These are phyloP conservation scores for Fusarium sp. DNA, from an alignment of 2,329 filamentous ascomycete genomes.

Conservation along the genomic window DNA sequence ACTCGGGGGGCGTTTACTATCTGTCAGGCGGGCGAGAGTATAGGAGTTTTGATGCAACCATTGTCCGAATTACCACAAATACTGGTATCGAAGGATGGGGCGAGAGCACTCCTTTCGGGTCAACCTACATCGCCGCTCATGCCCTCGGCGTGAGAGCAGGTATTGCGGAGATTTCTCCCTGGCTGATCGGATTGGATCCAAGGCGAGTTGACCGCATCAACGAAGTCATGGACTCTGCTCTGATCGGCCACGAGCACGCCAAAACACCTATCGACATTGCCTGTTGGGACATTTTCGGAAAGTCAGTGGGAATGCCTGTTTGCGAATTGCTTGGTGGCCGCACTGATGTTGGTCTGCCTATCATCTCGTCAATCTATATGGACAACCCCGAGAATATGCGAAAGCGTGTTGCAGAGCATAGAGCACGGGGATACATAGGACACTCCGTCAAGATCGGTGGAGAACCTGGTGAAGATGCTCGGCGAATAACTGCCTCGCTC, in stretches of 20 bases:
- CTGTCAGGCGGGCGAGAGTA: conserved; percentile 30
- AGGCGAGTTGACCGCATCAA: conserved; percentile 33
- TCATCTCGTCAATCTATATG: conserved; percentile 35
- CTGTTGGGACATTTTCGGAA: conserved; percentile 37
- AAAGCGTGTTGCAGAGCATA: conserved; percentile 12
- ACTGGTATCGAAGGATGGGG: conserved; percentile 37
- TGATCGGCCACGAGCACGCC: conserved; percentile 27
- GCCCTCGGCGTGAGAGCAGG: conserved; percentile 31
- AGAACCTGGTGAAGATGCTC: conserved; percentile 18
- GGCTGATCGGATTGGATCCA: conserved; percentile 25
- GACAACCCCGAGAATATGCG: conserved; percentile 30
- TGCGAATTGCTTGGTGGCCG: conserved; percentile 35
- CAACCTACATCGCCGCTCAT: conserved; percentile 32
- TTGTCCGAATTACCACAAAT: conserved; percentile 34
- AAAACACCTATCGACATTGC: conserved; percentile 34
- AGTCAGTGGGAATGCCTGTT: conserved; percentile 29
- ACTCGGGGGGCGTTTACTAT: conserved; percentile 27
- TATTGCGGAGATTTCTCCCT: conserved; percentile 27
- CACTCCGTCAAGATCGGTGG: conserved; percentile 33
- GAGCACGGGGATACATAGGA: conserved; percentile 23
- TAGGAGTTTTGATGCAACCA: conserved; percentile 29
- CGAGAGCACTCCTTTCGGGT: conserved; percentile 35
- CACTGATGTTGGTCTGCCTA: conserved; percentile 19
- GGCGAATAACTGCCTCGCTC: conserved; percentile 26
- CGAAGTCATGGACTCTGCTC: conserved; percentile 29